A percentile compares a stretch with the other conserved stretches of the same genome.
Conservation (phyloP, 2,329 filamentous ascomycete species). For the Alternaria postmessia region DNA sequence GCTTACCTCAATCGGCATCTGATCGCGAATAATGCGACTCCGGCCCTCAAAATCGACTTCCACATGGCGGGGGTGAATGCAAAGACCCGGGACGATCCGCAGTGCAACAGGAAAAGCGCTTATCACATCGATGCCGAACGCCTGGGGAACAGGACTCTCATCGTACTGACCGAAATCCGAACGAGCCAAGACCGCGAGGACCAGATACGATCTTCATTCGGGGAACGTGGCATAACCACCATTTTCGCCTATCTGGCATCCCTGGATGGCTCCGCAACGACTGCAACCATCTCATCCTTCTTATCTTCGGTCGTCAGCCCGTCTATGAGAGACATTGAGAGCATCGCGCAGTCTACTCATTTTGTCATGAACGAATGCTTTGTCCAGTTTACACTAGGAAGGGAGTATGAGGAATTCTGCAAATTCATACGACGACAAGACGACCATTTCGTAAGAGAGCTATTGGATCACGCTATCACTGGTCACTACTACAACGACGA, state of each 20-base stretch:
- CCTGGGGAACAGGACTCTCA: slow-evolving; percentile 19
- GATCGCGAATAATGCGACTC: slow-evolving; percentile 24
- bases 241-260: slow-evolving; percentile 31
- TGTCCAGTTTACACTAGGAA: slow-evolving; percentile 28
- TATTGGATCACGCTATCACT: slow-evolving; percentile 33
- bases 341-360: slow-evolving; percentile 17
- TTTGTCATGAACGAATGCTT: slow-evolving; percentile 35
- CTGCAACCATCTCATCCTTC: slow-evolving; percentile 19
- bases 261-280: slow-evolving; percentile 11
- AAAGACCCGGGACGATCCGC: slow-evolving; percentile 18
- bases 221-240: slow-evolving; percentile 13
- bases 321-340: slow-evolving; percentile 29
- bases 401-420: slow-evolving; percentile 29
- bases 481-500: slow-evolving; percentile 25
- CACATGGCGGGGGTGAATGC: slow-evolving; percentile 7
- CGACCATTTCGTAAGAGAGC: slow-evolving; percentile 22
- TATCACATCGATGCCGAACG: slow-evolving; percentile 30
- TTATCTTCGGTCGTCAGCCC: slow-evolving; percentile 27
- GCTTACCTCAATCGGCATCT: slow-evolving; percentile 35
- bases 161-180: slow-evolving; percentile 31
- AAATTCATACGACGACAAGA: slow-evolving; percentile 34
- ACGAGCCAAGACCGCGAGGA: slow-evolving; percentile 25
- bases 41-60: slow-evolving; percentile 32
- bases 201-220: slow-evolving; percentile 20
- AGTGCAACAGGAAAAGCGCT: slow-evolving; percentile 6